A percentile compares a stretch with the other conserved stretches of the same genome.
These are phyloP conservation scores for Morella rubra DNA, from an alignment of 306 rosid genomes.

Conservation along the genomic window DNA sequence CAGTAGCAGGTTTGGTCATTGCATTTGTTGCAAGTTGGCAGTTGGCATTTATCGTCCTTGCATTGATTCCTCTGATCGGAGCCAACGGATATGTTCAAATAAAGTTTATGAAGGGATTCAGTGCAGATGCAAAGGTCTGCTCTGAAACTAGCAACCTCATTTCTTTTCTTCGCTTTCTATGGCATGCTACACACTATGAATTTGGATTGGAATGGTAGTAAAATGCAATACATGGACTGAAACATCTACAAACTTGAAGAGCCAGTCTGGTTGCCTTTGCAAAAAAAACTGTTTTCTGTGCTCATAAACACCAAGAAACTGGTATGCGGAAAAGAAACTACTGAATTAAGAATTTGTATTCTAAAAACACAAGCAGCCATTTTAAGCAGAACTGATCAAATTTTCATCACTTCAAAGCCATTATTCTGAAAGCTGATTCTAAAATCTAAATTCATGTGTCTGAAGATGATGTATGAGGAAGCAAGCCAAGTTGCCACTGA, in stretches of 20 bases:
- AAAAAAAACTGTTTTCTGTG: no score
- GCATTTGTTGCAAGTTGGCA: slow-evolving; percentile 56
- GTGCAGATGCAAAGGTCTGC: slow-evolving; percentile 57
- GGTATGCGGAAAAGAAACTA: background rate
- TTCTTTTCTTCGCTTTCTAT: no score
- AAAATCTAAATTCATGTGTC: slow-evolving; percentile 5
- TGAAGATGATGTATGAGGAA: slow-evolving; percentile 57
- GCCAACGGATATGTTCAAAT: slow-evolving; percentile 42
- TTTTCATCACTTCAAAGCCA: no score
- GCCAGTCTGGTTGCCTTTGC: no score
- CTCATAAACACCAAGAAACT: background rate
- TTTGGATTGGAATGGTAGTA: no score
- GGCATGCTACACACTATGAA: no score
- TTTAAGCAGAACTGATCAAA: background rate
- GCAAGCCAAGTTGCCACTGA: slow-evolving; percentile 70
- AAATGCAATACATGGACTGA: background rate
- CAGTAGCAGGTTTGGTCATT: slow-evolving; percentile 36
- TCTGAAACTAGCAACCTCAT: slow-evolving; percentile 6
- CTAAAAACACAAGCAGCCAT: background rate
- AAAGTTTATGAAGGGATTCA: slow-evolving; percentile 47
- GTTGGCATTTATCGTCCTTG: slow-evolving; percentile 47
- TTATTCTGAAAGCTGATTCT: background rate
- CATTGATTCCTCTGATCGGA: slow-evolving; percentile 41
- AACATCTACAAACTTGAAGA: background rate
- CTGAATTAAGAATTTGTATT: background rate